These are phyloP conservation scores for Rubia peregrina DNA, from an alignment of 305 asterid species.

Conservation along the genomic window DNA sequence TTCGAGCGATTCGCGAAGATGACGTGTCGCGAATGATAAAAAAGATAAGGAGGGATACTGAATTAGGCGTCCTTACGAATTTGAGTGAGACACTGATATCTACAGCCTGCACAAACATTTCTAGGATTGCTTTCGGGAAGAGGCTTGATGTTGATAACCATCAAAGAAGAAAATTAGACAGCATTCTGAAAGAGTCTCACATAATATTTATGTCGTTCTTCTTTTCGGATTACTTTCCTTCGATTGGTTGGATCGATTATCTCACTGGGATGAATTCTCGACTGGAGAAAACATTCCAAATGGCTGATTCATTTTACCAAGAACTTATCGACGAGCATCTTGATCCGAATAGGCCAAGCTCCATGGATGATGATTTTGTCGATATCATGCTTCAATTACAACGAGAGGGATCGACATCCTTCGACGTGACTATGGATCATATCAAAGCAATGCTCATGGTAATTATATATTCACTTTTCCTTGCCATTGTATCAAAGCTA, in stretches of 20 bases:
- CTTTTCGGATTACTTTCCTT: background rate
- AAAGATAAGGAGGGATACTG: background rate
- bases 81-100: background rate
- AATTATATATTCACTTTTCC: background rate
- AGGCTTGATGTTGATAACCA: background rate
- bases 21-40: background rate
- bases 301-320: background rate
- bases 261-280: background rate
- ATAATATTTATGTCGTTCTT: background rate
- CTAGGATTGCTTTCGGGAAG: background rate
- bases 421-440: background rate
- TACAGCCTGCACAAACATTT: background rate
- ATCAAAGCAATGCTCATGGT: background rate
- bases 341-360: background rate
- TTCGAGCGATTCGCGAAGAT: background rate
- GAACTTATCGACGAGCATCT: background rate
- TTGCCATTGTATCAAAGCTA: background rate
- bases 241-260: background rate
- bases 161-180: background rate
- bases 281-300: background rate
- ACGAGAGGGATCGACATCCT: background rate
- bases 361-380: background rate
- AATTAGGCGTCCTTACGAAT: background rate
- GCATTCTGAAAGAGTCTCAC: background rate
- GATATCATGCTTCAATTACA: background rate